Evolutionary conservation across 2,329 filamentous ascomycete species (phyloP), one percentile per base, ranked within the genome.

Genomic region (Fonsecaea monophora): DNA sequence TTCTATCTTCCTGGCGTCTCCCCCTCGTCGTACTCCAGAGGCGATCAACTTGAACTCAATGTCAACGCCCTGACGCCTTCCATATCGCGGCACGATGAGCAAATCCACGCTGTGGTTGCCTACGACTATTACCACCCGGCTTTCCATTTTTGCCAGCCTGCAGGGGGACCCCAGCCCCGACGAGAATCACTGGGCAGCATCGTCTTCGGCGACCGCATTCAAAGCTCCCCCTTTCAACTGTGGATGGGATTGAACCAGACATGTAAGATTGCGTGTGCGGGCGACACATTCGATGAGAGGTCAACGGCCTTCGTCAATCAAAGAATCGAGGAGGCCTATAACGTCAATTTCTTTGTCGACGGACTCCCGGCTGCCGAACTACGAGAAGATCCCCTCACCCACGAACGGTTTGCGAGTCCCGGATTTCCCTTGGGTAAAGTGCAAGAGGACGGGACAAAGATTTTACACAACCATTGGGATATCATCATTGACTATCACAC

Each of bases 1-100:
- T 99, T 98, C 83, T 99, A 99, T 82, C 91, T 99, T 48, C 95
- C 94, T 42, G 95, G 95, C 73, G 93, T 97, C 73, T 94, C 94
- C 71, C 95, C 95, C 25, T 96, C 92, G 53, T 94, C 94, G 64
- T 99, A 99, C 83, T 88, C 91, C 74, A 82, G 83, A 60, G 91
- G 89, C 76, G 91, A 95, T 74, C 82, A 82, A 32, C 95, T 99
- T 30, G 92, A 94, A 30, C 86, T 99, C 57, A 90, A 92, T 75
- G 95, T 99, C 78, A 99, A 99, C 82, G 90, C 90, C 77, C 90
- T 99, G 74, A 95, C 92, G 50, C 94, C 95, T 3, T 88, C 94
- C 54, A 89, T 92, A 54, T 90, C 91, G 50, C 84, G 87, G 67
- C 85, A 87, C 70, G 92, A 97, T 79, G 87, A 90, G 32, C 90